Conservation (phyloP, 805 yeast species). For the Myxozyma vanderwaltii region DNA sequence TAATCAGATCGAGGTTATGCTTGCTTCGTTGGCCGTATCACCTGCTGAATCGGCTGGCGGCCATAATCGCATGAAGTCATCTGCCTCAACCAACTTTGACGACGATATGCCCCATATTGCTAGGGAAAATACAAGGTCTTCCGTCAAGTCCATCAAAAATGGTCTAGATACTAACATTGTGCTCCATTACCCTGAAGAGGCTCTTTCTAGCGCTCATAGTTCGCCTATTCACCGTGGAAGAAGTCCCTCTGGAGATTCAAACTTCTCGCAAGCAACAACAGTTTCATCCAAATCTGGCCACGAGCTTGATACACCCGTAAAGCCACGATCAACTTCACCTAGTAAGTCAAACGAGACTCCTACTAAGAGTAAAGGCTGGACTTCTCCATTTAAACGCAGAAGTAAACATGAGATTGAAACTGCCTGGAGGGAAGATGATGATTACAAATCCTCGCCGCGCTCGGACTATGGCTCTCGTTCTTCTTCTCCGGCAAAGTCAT, state of each 20-base stretch:
- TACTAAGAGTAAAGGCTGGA: conserved; percentile 44
- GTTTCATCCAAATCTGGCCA: conserved; percentile 27
- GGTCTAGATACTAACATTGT: not conserved
- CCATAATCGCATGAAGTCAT: not conserved
- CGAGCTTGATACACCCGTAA: conserved; percentile 15
- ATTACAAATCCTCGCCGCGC: not conserved
- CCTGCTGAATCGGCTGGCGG: not conserved
- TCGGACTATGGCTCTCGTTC: not conserved
- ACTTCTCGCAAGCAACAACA: conserved; percentile 36
- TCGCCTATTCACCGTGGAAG: conserved; percentile 34
- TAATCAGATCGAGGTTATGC: conserved; percentile 20
- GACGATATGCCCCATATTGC: not conserved
- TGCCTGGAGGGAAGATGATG: conserved; percentile 34
- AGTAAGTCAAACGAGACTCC: not conserved
- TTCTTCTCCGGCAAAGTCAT: conserved; percentile 5
- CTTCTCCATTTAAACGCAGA: conserved; percentile 48
- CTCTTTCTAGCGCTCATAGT: conserved; percentile 29
- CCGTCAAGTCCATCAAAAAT: not conserved
- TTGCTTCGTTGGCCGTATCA: conserved; percentile 14
- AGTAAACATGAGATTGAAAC: conserved; percentile 41
- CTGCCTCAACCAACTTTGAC: not conserved
- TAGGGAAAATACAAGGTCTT: not conserved
- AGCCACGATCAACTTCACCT: not conserved
- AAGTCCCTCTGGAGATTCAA: conserved; percentile 36
- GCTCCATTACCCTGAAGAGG: conserved; percentile 20